Base-by-base conservation (phyloP, 1,284 basidiomycete genomes). In the Thelephora terrestris region DNA sequence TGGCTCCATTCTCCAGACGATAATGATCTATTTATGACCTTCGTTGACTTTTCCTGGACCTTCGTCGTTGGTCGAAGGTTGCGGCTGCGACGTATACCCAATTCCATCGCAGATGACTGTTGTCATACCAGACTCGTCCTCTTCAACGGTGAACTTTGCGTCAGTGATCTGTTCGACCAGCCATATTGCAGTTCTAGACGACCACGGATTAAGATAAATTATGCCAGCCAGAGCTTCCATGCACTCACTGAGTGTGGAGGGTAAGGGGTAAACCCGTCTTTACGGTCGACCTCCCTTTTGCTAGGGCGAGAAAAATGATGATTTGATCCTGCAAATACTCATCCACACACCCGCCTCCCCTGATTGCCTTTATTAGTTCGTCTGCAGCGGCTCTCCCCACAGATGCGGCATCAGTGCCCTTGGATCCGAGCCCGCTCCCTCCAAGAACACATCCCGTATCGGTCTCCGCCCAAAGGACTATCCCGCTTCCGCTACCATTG, bases 391-490 rank as follows among this genome's bases (percentile, higher is more conserved):
- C 70, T 35, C 69, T 63, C 6, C 81, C 84, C 9, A 83, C 73
- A 2, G 57, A 53, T 36, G 61, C 61, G 0, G 78, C 67, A 16
- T 67, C 58, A 43, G 65, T 61, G 16, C 68, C 66, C 54, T 76
- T 79, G 25, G 59, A 61, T 4, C 81, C 81, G 21, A 84, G 64
- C 2, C 79, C 76, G 53, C 76, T 80, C 2, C 80, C 83, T 2
- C 76, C 81, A 34, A 86, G 65, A 17, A 79, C 58, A 43, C 81
- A 83, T 0, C 82, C 83, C 6, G 67, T 68, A 32, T 74, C 71
- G 12, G 83, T 74, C 59, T 83, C 77, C 1, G 84, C 85, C 79
- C 81, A 85, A 9, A 87, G 60, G 1, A 85, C 66, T 47, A 86
- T 75, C 0, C 83, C 82, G 36, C 79, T 81, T 2, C 84, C 84